These are phyloP conservation scores for Plasmodium malariae DNA, from an alignment of 169 alveolate genomes.

Conservation along the genomic window DNA sequence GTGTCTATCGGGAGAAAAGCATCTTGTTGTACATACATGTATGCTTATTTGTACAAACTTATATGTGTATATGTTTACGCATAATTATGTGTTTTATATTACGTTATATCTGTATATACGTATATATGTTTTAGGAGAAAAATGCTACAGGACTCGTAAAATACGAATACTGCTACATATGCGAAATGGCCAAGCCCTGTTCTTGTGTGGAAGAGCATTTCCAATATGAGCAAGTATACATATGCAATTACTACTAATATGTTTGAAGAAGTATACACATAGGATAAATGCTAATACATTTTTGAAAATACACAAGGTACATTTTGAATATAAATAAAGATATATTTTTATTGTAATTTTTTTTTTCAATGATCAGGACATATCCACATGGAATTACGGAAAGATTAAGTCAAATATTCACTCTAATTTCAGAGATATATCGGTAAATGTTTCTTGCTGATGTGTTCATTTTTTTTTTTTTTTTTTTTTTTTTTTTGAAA, in stretches of 20 bases:
- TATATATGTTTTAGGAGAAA: slow-evolving; percentile 1
- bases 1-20: neutral
- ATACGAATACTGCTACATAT: slow-evolving; percentile 57
- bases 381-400: slow-evolving; percentile 23
- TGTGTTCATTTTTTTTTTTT: neutral
- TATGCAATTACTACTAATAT: neutral
- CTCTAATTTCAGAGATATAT: slow-evolving; percentile 45
- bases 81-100: too few species aligned
- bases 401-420: slow-evolving; percentile 50
- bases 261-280: neutral
- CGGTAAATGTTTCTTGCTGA: slow-evolving; percentile 4
- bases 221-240: slow-evolving; percentile 31
- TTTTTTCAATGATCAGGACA: slow-evolving; percentile 15
- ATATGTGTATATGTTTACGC: too few species aligned
- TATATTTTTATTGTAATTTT: slow-evolving; percentile 11
- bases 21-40: too few species aligned
- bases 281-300: neutral
- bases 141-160: slow-evolving; percentile 16
- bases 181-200: slow-evolving; percentile 60
- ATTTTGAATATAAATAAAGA: neutral
- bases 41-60: neutral
- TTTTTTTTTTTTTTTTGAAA: neutral
- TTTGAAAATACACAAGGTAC: neutral
- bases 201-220: slow-evolving; percentile 25
- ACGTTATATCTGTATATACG: neutral